Percentiles rank a stretch among this genome's conserved stretches.
These are phyloP conservation scores for Neofusicoccum parvum DNA, from an alignment of 2,329 filamentous ascomycete genomes.

Conservation along the genomic window DNA sequence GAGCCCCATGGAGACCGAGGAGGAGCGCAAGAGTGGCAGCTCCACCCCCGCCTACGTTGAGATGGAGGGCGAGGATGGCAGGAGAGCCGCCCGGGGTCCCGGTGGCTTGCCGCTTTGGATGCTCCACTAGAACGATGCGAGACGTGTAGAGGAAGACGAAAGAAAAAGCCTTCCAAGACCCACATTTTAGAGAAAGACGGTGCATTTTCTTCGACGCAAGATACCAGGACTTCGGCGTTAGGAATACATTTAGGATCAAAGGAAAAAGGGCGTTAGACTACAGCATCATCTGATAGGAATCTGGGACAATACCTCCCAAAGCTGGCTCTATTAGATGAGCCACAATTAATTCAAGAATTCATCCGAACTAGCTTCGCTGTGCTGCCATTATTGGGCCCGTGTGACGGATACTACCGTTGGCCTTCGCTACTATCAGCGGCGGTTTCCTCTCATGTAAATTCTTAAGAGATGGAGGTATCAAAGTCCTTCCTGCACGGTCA, in stretches of 20 bases:
- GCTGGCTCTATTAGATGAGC: background rate
- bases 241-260: background rate
- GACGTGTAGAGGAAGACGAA: background rate
- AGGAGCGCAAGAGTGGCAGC: constrained; percentile 20
- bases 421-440: too few relatives aligned
- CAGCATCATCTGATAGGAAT: too few relatives aligned
- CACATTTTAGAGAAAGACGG: background rate
- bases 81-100: constrained; percentile 1
- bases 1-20: constrained; percentile 32
- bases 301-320: background rate
- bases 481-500: too few relatives aligned
- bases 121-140: background rate
- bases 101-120: constrained; percentile 12
- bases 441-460: too few relatives aligned
- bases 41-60: constrained; percentile 21
- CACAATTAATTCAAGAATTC: constrained; percentile 1
- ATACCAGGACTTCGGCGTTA: constrained; percentile 1
- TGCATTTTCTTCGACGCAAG: background rate
- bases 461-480: too few relatives aligned
- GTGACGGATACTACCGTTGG: too few relatives aligned
- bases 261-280: background rate
- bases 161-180: too few relatives aligned
- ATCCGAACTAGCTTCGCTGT: background rate
- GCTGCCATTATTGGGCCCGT: background rate
- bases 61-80: constrained; percentile 20